These are phyloP conservation scores for Senna tora DNA, from an alignment of 306 rosid genomes.

Conservation along the genomic window DNA sequence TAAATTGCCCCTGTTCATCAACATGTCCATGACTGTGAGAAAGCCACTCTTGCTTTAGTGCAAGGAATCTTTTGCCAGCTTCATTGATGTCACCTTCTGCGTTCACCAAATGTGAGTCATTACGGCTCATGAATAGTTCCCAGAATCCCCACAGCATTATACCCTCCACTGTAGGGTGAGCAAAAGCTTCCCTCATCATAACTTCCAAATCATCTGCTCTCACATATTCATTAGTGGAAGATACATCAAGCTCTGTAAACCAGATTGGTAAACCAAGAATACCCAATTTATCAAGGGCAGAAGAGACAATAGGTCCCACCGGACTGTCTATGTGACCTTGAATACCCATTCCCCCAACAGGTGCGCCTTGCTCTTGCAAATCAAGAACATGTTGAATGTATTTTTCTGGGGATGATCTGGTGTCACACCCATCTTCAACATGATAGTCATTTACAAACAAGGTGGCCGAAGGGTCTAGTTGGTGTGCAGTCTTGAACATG, in stretches of 20 bases:
- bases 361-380: constrained; percentile 77
- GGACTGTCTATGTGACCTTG: constrained; percentile 93
- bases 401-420: constrained; percentile 73
- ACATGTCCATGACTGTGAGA: constrained; percentile 61
- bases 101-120: constrained; percentile 70
- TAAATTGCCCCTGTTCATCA: constrained; percentile 59
- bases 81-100: constrained; percentile 88
- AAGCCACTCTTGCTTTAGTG: constrained; percentile 81
- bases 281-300: constrained; percentile 74
- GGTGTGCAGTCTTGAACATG: constrained; percentile 84
- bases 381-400: constrained; percentile 75
- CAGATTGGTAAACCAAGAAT: constrained; percentile 81
- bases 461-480: constrained; percentile 66
- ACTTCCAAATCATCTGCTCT: constrained; percentile 91
- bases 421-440: constrained; percentile 79
- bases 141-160: constrained; percentile 92
- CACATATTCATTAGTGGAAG: constrained; percentile 67
- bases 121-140: constrained; percentile 87
- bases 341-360: constrained; percentile 87
- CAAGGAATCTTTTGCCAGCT: constrained; percentile 73
- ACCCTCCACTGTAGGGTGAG: constrained; percentile 81
- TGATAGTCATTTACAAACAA: constrained; percentile 86
- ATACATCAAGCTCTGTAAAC: constrained; percentile 90
- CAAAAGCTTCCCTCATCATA: constrained; percentile 74
- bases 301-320: constrained; percentile 76